phyloP scores from a whole-genome alignment of 2,329 filamentous ascomycete species.

The Botryosphaeria dothidea region DNA sequence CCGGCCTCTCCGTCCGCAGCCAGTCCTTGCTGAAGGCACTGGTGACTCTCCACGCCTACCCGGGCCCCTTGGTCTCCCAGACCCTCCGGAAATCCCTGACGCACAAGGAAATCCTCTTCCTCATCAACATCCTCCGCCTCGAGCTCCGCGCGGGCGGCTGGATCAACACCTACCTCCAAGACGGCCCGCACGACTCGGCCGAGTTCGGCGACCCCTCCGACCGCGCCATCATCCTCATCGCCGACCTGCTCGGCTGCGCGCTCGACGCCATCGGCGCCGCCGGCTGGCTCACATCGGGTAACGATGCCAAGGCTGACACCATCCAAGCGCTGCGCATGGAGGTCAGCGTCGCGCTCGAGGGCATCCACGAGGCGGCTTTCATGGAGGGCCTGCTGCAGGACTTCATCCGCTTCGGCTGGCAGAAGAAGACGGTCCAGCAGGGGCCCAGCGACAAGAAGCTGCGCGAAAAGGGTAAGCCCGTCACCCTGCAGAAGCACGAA shows the following conservation, averaged over 20 bases:
- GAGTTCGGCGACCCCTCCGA: slow-evolving; percentile 59
- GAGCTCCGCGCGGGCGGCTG: slow-evolving; percentile 75
- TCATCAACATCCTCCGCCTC: slow-evolving; percentile 71
- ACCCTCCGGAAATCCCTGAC: slow-evolving; percentile 65
- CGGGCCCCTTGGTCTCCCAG: slow-evolving; percentile 59
- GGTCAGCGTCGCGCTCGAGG: slow-evolving; percentile 70
- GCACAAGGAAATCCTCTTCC: slow-evolving; percentile 67
- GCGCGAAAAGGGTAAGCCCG: slow-evolving; percentile 48
- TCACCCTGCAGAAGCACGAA: slow-evolving; percentile 34
- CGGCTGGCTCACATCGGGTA: slow-evolving; percentile 66
- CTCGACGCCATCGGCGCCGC: slow-evolving; percentile 74
- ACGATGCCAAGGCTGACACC: slow-evolving; percentile 61
- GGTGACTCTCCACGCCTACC: slow-evolving; percentile 66
- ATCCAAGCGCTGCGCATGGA: slow-evolving; percentile 67
- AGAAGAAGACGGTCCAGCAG: slow-evolving; percentile 32
- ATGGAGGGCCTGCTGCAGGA: slow-evolving; percentile 67
- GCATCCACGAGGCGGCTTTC: slow-evolving; percentile 67
- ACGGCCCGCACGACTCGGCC: slow-evolving; percentile 42
- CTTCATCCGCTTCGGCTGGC: slow-evolving; percentile 60
- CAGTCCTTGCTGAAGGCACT: slow-evolving; percentile 68
- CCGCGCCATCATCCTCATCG: slow-evolving; percentile 69
- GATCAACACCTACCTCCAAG: slow-evolving; percentile 71
- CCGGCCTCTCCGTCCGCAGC: slow-evolving; percentile 63
- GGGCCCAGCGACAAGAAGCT: slow-evolving; percentile 20
- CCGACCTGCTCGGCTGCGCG: slow-evolving; percentile 70